Conservation (phyloP, 2,329 filamentous ascomycete species). For the Beauveria brongniartii region DNA sequence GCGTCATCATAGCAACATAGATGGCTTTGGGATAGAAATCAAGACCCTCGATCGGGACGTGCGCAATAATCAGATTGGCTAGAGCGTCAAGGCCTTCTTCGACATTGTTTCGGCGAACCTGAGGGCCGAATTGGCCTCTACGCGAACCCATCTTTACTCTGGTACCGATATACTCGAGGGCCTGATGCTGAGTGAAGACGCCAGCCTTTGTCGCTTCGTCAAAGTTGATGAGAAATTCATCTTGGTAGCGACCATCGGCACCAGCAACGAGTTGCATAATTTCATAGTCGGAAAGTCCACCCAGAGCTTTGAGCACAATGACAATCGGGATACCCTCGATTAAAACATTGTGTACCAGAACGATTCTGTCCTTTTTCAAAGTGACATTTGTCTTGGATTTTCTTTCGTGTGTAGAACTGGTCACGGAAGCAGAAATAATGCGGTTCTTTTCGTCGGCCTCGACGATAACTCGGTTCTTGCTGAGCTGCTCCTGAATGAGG, state of each 20-base stretch:
- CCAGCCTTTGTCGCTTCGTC: constrained; percentile 80
- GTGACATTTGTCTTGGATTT: constrained; percentile 97
- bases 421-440: constrained; percentile 90
- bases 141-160: constrained; percentile 81
- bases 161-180: constrained; percentile 81
- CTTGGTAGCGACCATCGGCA: constrained; percentile 80
- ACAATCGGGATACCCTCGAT: constrained; percentile 93
- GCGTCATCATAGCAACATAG: constrained; percentile 94
- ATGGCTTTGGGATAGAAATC: constrained; percentile 97
- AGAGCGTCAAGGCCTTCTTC: constrained; percentile 91
- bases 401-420: constrained; percentile 92
- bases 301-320: constrained; percentile 85
- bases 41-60: constrained; percentile 82
- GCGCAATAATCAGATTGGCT: constrained; percentile 86
- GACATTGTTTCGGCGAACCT: constrained; percentile 66
- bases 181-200: constrained; percentile 90
- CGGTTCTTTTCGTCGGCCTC: constrained; percentile 89
- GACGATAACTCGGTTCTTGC: constrained; percentile 98
- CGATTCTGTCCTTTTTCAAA: constrained; percentile 86
- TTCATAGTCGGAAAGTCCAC: constrained; percentile 88
- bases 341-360: constrained; percentile 85
- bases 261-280: constrained; percentile 88
- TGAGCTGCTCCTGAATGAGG: constrained; percentile 93
- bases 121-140: constrained; percentile 44
- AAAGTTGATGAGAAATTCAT: constrained; percentile 92